Percentiles rank a stretch among this genome's conserved stretches.
Conservation (phyloP, 2,329 filamentous ascomycete genomes). For the Plenodomus biglobosus region DNA sequence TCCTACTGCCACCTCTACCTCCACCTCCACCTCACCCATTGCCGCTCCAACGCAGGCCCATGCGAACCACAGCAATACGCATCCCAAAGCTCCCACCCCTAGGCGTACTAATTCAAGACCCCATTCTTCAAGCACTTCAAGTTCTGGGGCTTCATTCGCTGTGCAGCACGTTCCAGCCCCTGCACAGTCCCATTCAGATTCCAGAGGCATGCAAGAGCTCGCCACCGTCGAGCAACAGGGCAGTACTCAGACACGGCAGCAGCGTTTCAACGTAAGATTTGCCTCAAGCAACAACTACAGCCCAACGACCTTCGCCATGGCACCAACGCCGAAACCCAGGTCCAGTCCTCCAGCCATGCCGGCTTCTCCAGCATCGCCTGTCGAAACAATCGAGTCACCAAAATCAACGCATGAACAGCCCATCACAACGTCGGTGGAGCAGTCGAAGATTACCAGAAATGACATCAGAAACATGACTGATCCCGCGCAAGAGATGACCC, state of each 20-base stretch:
- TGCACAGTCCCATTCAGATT: constrained; percentile 5
- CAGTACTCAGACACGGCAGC: constrained; percentile 19
- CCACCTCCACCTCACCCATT: neutral
- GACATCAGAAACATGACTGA: constrained; percentile 1
- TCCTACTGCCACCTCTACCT: neutral
- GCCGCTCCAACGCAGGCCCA: neutral
- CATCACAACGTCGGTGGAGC: constrained; percentile 11
- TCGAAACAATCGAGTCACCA: constrained; percentile 8
- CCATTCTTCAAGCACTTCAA: neutral
- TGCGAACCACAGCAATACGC: neutral
- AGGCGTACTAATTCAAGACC: neutral
- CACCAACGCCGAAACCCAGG: constrained; percentile 19
- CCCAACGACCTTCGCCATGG: constrained; percentile 23
- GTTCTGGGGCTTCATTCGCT: neutral
- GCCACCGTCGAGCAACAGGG: constrained; percentile 9
- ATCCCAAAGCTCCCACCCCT: neutral
- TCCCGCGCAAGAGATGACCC: constrained; percentile 7
- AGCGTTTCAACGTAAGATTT: constrained; percentile 32
- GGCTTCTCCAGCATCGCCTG: constrained; percentile 2
- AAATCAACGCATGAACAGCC: constrained; percentile 6
- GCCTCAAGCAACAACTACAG: neutral
- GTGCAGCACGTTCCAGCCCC: constrained; percentile 1
- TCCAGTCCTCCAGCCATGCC: constrained; percentile 13
- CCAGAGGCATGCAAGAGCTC: constrained; percentile 7
- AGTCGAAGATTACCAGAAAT: constrained; percentile 3